phyloP scores from a whole-genome alignment of 306 rosid genomes.

The Lotus japonicus region DNA sequence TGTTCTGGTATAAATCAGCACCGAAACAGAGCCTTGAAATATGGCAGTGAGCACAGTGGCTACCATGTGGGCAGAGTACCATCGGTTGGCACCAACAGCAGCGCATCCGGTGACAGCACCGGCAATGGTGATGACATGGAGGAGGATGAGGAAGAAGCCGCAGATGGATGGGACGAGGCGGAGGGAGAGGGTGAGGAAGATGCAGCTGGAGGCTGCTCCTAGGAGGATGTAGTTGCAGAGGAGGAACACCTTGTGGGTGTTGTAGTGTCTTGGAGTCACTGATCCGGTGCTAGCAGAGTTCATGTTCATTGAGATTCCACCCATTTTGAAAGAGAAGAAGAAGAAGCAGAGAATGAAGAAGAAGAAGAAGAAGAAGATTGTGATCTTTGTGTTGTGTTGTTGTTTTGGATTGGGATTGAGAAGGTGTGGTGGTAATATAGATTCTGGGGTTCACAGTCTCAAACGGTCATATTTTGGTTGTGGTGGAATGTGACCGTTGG shows the following conservation, averaged over 20 bases:
- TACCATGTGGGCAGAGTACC: slow-evolving; percentile 87
- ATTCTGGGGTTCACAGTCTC: neutral
- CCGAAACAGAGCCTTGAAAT: slow-evolving; percentile 71
- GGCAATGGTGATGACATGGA: slow-evolving; percentile 61
- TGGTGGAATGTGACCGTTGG: slow-evolving; percentile 21
- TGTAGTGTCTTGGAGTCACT: slow-evolving; percentile 30
- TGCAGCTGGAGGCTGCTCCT: slow-evolving; percentile 92
- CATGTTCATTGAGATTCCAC: slow-evolving; percentile 16
- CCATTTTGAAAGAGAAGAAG: slow-evolving; percentile 23
- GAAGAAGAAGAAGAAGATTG: neutral
- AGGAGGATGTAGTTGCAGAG: slow-evolving; percentile 80
- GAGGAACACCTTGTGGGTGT: slow-evolving; percentile 72
- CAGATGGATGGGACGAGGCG: slow-evolving; percentile 75
- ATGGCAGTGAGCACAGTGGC: slow-evolving; percentile 74
- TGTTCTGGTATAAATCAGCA: slow-evolving; percentile 61
- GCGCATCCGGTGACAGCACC: slow-evolving; percentile 81
- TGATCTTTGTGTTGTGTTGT: neutral
- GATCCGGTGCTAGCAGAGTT: neutral
- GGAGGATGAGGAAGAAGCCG: slow-evolving; percentile 80
- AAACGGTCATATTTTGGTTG: slow-evolving; percentile 25
- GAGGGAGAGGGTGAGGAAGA: slow-evolving; percentile 87
- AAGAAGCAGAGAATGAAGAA: neutral
- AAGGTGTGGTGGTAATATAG: neutral
- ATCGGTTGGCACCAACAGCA: slow-evolving; percentile 42
- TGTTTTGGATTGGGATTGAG: neutral